Conservation (phyloP, 805 yeast genomes). For the Nakazawaea pomicola region DNA sequence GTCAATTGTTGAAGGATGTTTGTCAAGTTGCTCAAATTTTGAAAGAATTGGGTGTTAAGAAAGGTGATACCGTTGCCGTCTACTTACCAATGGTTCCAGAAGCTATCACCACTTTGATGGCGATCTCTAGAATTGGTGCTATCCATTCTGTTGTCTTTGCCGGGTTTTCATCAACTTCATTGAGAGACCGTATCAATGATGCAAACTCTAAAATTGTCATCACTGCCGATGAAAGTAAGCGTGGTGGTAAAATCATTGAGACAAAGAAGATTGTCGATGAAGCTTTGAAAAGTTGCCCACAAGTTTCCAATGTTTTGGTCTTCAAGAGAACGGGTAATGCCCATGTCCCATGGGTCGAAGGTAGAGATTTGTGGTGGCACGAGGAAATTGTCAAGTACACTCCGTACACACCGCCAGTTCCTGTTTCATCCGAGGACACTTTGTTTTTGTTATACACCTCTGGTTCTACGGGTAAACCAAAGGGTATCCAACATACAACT, state of each 20-base stretch:
- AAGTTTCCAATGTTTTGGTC: conserved; percentile 65
- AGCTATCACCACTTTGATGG: conserved; percentile 70
- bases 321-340: conserved; percentile 67
- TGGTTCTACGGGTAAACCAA: conserved; percentile 86
- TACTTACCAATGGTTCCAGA: conserved; percentile 85
- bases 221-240: conserved; percentile 76
- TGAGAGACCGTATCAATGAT: conserved; percentile 66
- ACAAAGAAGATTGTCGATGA: conserved; percentile 82
- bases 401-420: conserved; percentile 67
- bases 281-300: conserved; percentile 61
- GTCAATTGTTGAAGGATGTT: conserved; percentile 66
- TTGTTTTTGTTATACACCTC: conserved; percentile 78
- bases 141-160: conserved; percentile 83
- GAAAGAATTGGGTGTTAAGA: conserved; percentile 58
- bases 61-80: conserved; percentile 84
- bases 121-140: conserved; percentile 78
- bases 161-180: conserved; percentile 71
- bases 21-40: conserved; percentile 68
- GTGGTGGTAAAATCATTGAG: conserved; percentile 80
- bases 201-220: conserved; percentile 69
- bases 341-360: conserved; percentile 41
- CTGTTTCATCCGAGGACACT: conserved; percentile 78
- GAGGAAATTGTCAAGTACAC: conserved; percentile 62
- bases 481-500: conserved; percentile 79
- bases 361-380: conserved; percentile 76